phyloP scores from a whole-genome alignment of 163 green algal genomes.

The Volvox carteri region DNA sequence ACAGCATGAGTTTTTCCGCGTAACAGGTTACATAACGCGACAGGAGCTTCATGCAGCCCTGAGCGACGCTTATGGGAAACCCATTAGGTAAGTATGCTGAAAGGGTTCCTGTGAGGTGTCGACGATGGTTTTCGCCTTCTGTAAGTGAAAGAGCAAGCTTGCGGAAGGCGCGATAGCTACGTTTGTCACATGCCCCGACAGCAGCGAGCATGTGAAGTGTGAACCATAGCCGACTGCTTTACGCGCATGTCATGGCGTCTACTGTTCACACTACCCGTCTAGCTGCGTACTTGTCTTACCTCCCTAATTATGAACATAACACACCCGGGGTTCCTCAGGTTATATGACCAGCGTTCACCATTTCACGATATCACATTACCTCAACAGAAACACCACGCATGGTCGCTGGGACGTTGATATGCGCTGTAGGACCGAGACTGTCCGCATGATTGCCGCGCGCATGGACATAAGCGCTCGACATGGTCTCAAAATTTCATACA shows the following conservation, averaged over 20 bases:
- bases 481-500: constrained; percentile 1
- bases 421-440: neutral
- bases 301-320: neutral
- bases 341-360: too few relatives aligned
- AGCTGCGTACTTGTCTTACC: neutral
- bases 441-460: neutral
- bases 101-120: neutral
- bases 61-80: constrained; percentile 14
- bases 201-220: neutral
- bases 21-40: constrained; percentile 30
- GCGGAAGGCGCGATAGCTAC: too few relatives aligned
- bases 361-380: too few relatives aligned
- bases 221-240: neutral
- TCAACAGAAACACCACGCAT: neutral
- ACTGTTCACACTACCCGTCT: neutral
- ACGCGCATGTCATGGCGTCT: neutral
- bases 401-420: neutral
- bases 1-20: neutral
- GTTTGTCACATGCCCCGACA: too few relatives aligned
- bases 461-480: constrained; percentile 23
- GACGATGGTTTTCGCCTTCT: neutral
- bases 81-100: constrained; percentile 26
- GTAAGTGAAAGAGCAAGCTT: too few relatives aligned
- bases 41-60: constrained; percentile 36
- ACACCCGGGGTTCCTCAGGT: neutral